Conservation (phyloP, 2,329 filamentous ascomycete species). For the Cercospora nicotianae region DNA sequence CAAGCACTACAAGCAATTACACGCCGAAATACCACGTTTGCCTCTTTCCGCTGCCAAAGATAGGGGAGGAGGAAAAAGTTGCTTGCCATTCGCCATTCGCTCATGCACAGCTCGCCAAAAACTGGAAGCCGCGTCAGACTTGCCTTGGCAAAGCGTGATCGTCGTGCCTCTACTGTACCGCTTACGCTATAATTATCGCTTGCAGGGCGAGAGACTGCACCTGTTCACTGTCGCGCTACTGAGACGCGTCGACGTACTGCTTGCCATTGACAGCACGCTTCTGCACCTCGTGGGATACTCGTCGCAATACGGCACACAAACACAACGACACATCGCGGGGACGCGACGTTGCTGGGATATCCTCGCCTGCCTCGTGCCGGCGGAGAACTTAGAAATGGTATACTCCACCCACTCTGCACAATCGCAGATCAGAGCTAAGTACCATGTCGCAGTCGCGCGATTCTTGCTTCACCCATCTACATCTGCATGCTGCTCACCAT, state of each 20-base stretch:
- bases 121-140: constrained; percentile 1
- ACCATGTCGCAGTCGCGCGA: constrained; percentile 59
- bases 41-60: not conserved
- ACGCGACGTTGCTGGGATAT: not conserved
- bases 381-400: constrained; percentile 18
- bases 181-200: not conserved
- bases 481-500: constrained; percentile 70
- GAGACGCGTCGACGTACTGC: not conserved
- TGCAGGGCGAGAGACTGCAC: not conserved
- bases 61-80: not conserved
- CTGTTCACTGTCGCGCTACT: not conserved
- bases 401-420: not conserved
- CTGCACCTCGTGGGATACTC: not conserved
- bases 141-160: not conserved
- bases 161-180: not conserved
- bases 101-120: not conserved
- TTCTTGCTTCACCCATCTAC: constrained; percentile 71
- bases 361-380: not conserved
- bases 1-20: constrained; percentile 10
- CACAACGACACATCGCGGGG: not conserved
- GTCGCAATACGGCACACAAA: not conserved
- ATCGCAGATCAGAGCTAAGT: constrained; percentile 6
- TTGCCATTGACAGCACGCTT: not conserved
- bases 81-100: not conserved
- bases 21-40: not conserved